phyloP scores from a whole-genome alignment of 192 early-diverging fungal genomes.

The Podochytrium sp. region DNA sequence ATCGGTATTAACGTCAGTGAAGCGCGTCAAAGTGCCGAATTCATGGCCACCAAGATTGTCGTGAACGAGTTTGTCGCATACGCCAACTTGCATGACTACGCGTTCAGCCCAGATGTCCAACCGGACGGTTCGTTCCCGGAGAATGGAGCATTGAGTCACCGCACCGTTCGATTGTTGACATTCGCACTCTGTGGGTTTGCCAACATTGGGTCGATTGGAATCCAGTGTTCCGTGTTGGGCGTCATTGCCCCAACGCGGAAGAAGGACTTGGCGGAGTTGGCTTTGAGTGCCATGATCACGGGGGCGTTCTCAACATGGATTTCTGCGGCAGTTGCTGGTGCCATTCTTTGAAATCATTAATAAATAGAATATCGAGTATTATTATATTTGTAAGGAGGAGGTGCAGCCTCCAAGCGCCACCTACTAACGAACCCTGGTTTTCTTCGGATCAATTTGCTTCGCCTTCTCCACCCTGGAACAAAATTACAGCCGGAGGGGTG shows the following conservation, averaged over 20 bases:
- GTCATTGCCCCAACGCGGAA: conserved; percentile 73
- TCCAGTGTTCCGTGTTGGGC: conserved; percentile 77
- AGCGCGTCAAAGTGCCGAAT: conserved; percentile 61
- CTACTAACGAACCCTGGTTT: neutral
- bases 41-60: conserved; percentile 78
- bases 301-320: conserved; percentile 81
- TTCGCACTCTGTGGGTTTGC: conserved; percentile 88
- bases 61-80: conserved; percentile 93
- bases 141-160: conserved; percentile 22
- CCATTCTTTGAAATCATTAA: conserved; percentile 43
- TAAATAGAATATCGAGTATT: no score
- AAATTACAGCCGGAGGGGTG: no score
- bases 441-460: no score
- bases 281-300: conserved; percentile 79
- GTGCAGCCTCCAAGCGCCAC: no score
- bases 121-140: conserved; percentile 10
- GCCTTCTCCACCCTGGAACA: no score
- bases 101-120: conserved; percentile 1
- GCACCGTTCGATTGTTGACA: conserved; percentile 48
- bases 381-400: no score
- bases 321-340: conserved; percentile 80
- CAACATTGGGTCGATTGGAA: conserved; percentile 83
- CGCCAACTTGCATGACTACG: conserved; percentile 25
- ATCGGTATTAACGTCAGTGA: conserved; percentile 64
- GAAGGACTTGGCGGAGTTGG: conserved; percentile 72